Evolutionary conservation across 1,139 yeast species (phyloP), one percentile per base, ranked within the genome.

Genomic region (Candida gigantensis): DNA sequence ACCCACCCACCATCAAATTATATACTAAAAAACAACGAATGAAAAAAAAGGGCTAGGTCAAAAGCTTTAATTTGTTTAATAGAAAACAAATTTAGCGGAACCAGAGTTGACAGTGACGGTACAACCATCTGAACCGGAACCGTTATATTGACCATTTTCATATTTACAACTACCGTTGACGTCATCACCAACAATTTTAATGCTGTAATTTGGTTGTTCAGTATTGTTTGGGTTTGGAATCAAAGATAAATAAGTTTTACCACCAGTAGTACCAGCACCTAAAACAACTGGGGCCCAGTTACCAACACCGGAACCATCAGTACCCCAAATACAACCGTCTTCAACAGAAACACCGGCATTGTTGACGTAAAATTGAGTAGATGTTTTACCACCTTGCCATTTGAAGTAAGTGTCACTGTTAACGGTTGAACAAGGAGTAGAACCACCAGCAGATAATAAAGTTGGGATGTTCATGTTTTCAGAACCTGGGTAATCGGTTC

Each of bases 401-500:
- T 61, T 62, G 79, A 79, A 92, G 79, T 90, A 90, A 45, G 69
- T 57, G 55, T 67, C 79, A 61, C 81, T 80, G 62, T 89, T 77
- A 48, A 89, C 96, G 48, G 84, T 94, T 37, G 96, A 74, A 52
- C 87, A 72, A 35, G 85, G 83, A 53, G 75, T 68, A 28, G 75
- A 51, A 28, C 70, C 58, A 52, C 96, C 96, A 44, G 84, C 87
- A 28, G 62, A 62, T 38, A 90, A 85, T 42, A 79, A 68, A 44
- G 97, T 90, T 60, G 97, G 97, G 46, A 90, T 76, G 53, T 81
- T 90, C 97, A 92, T 92, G 77, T 88, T 89, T 74, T 92, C 98
- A 46, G 96, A 84, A 72, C 97, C 97, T 55, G 97, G 98, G 78
- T 92, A 92, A 65, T 92, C 97, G 45, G 98, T 92, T 74, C 96